A percentile compares a stretch with the other conserved stretches of the same genome.
phyloP scores from a whole-genome alignment of 164 flowering plant species.

The Tinospora cordifolia region DNA sequence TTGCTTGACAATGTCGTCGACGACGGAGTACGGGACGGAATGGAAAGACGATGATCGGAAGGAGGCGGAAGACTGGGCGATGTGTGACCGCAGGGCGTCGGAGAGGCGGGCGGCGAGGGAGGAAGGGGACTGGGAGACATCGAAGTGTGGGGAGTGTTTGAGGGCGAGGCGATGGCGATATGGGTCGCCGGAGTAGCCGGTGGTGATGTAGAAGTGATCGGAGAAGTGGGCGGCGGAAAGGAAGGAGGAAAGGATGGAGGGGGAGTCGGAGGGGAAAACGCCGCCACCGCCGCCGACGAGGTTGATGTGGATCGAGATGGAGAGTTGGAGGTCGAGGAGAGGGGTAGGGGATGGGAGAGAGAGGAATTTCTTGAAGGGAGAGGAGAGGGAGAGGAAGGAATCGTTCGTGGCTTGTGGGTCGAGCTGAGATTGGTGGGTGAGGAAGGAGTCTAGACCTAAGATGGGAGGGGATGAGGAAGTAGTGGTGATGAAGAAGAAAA shows the following conservation, averaged over 20 bases:
- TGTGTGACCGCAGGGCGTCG: slow-evolving; percentile 19
- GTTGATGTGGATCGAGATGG: slow-evolving; percentile 34
- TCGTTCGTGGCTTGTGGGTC: slow-evolving; percentile 78
- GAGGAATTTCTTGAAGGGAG: slow-evolving; percentile 34
- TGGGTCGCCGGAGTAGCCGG: slow-evolving; percentile 7
- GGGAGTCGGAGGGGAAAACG: slow-evolving; percentile 25
- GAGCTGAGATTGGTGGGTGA: slow-evolving; percentile 41
- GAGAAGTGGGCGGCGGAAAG: slow-evolving; percentile 31
- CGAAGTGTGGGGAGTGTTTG: slow-evolving; percentile 32
- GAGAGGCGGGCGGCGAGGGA: slow-evolving; percentile 23
- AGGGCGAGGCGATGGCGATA: slow-evolving; percentile 29
- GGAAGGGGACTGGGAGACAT: slow-evolving; percentile 18
- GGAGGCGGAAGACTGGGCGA: slow-evolving; percentile 15
- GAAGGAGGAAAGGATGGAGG: slow-evolving; percentile 24
- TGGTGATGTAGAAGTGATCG: slow-evolving; percentile 32
- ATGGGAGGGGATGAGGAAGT: slow-evolving; percentile 35
- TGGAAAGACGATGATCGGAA: slow-evolving; percentile 21
- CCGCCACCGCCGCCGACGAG: slow-evolving; percentile 34
- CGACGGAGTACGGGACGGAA: slow-evolving; percentile 39
- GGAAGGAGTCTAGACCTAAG: slow-evolving; percentile 67
- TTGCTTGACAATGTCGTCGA: slow-evolving; percentile 44
- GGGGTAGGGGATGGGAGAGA: slow-evolving; percentile 14
- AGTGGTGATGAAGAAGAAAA: slow-evolving; percentile 23
- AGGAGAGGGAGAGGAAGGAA: slow-evolving; percentile 23
- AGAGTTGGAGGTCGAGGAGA: slow-evolving; percentile 22